Conservation (phyloP, 345 rosid species). For the Dovyalis caffra region DNA sequence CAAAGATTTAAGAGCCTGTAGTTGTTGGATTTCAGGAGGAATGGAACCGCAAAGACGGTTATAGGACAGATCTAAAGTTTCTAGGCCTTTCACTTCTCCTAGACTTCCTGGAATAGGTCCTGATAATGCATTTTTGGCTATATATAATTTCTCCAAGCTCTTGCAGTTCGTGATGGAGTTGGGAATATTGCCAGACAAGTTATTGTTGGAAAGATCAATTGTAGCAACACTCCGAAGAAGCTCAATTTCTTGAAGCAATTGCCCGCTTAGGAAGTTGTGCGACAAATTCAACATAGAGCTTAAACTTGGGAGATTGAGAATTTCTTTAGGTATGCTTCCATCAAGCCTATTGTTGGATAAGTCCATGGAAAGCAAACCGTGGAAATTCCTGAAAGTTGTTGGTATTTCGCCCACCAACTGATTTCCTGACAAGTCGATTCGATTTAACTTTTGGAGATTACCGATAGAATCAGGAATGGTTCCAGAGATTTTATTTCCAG, state of each 20-base stretch:
- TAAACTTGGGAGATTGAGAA: constrained; percentile 42
- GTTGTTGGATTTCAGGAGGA: constrained; percentile 41
- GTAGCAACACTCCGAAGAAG: constrained; percentile 32
- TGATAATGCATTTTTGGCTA: constrained; percentile 36
- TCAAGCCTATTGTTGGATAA: constrained; percentile 46
- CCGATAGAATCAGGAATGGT: constrained; percentile 40
- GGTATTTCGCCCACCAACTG: constrained; percentile 42
- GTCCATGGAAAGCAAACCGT: constrained; percentile 39
- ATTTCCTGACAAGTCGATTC: constrained; percentile 45
- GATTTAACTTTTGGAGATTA: constrained; percentile 34
- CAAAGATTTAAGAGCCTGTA: constrained; percentile 36
- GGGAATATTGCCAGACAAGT: constrained; percentile 42
- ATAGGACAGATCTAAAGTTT: constrained; percentile 45
- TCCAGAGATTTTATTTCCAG: constrained; percentile 39
- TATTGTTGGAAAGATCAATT: constrained; percentile 46
- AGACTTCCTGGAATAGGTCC: constrained; percentile 40
- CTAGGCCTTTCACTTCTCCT: constrained; percentile 40
- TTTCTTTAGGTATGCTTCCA: constrained; percentile 45
- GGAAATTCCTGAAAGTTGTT: constrained; percentile 36
- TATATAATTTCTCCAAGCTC: constrained; percentile 47
- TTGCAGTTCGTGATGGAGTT: constrained; percentile 33
- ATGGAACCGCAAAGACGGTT: constrained; percentile 47
- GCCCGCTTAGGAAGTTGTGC: constrained; percentile 36
- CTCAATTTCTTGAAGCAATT: constrained; percentile 36
- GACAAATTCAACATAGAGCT: constrained; percentile 41